Evolutionary conservation across 352 stramenopile species (phyloP), one percentile per base, ranked within the genome.

Genomic region (Globisporangium megalacanthum): DNA sequence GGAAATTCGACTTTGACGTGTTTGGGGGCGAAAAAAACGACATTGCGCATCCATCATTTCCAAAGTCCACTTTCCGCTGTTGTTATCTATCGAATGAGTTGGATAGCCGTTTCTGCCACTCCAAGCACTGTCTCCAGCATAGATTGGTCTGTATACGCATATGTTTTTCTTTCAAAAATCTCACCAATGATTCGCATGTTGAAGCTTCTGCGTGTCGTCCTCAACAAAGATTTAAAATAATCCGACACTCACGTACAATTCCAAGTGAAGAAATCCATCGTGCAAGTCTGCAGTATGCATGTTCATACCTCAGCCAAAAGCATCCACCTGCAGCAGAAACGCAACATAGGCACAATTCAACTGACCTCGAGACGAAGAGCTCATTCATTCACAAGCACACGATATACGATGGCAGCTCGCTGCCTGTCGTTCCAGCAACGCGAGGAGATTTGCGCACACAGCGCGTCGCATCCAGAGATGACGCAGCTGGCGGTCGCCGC

Each of bases 401-500:
- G 15, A 8, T 42, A 8, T 15, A 42, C 9, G 17, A 47, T 47
- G 41, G 41, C 41, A 19, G 41, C 41, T 17, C 41, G 25, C 25
- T 29, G 15, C 29, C 49, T 61, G 20, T 41, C 56, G 47, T 13
- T 36, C 17, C 35, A 55, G 37, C 56, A 61, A 39, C 37, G 56
- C 1, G 36, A 56, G 47, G 17, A 56, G 48, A 61, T 61, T 47
- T 49, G 36, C 37, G 48, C 39, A 8, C 37, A 61, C n/a, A 48
- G 56, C 25, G 20, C 22, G 13, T 22, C 56, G 48, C 47, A 61
- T 25, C 56, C 56, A 25, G 54, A 54, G 56, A 61, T 61, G 56
- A 61, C 56, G n/a, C 56, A 61, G 48, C 56, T 51, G 48, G 36
- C 39, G 47, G 35, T 61, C 25, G 56, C 56, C 15, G 47, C 33